Base-by-base conservation (phyloP, 371 early-diverging fungal genomes). In the Mucor plumbeus region DNA sequence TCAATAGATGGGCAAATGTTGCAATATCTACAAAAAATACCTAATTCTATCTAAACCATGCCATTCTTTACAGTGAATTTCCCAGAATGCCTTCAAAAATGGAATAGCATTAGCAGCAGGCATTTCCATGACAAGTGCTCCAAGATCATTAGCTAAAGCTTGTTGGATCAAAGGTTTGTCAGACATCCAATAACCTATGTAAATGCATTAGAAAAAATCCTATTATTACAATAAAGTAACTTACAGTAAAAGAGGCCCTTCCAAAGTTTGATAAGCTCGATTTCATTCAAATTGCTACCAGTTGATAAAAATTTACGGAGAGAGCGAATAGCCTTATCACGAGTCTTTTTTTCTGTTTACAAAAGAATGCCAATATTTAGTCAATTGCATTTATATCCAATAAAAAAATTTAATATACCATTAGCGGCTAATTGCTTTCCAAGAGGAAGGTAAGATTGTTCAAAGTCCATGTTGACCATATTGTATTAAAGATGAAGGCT, bases 91-190 rank as follows among this genome's bases (percentile, higher is more conserved):
- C 34, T 84, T 76, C 31, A 95, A 74, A 74, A 91, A 95, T 17
- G 81, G 72, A 66, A 92, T 75, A 5, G 82, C 85, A 58, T 79
- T 78, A 14, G 80, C 68, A 33, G 80, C 76, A 17, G 87, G 86
- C 67, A 94, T 82, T 13, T 76, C 79, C 55, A 90, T 68, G 35
- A 89, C 72, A 39, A 95, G 75, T 3, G 80, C 73, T 0, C 93
- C 94, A 13, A 97, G 85, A 43, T 88, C 87, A 61, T 89, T 88
- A 33, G 95, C 91, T 44, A 97, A 81, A 62, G 91, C 88, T 76
- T 95, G 95, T 75, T 97, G 97, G 36, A 96, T 87, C 59, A 92
- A 75, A 14, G 94, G 93, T 80, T 95, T 97, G 72, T 97, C 97
- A 1, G 96, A 94, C 90, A 96, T 92, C 97, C 97, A 97, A 71